A percentile compares a stretch with the other conserved stretches of the same genome.
phyloP scores from a whole-genome alignment of 495 filamentous ascomycete genomes.

The Penicillium egyptiacum region DNA sequence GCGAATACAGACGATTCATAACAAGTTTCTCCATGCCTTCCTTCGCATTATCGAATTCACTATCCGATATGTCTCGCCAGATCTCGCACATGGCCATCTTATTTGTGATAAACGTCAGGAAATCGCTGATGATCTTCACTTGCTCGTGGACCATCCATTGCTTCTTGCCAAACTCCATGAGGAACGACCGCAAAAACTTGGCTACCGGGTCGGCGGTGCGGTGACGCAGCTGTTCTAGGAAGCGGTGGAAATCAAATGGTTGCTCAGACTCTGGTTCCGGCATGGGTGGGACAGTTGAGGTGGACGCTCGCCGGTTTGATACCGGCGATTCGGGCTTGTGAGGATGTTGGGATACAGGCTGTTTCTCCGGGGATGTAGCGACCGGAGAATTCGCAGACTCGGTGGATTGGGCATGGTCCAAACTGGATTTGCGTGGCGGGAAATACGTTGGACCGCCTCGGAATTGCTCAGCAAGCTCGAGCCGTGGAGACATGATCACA shows the following conservation, averaged over 20 bases:
- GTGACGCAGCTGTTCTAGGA: conserved; percentile 91
- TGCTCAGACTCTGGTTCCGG: conserved; percentile 88
- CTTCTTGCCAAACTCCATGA: conserved; percentile 92
- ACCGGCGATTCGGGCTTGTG: conserved; percentile 34
- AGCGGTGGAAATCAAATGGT: conserved; percentile 97
- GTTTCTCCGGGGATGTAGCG: conserved; percentile 20
- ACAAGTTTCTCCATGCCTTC: conserved; percentile 99
- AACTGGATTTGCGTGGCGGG: conserved; percentile 79
- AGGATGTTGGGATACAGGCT: conserved; percentile 21
- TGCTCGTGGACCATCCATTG: conserved; percentile 99
- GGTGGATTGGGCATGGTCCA: conserved; percentile 59
- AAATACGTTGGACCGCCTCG: conserved; percentile 63
- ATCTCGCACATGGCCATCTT: conserved; percentile 99
- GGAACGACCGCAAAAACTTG: conserved; percentile 89
- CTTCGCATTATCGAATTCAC: conserved; percentile 95
- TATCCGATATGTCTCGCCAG: conserved; percentile 93
- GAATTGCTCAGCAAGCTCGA: conserved; percentile 71
- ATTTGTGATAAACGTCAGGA: conserved; percentile 94
- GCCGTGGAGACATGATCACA: conserved; percentile 78
- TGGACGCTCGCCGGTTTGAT: conserved; percentile 48
- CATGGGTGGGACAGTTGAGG: conserved; percentile 60
- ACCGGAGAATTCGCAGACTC: conserved; percentile 17
- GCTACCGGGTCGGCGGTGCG: conserved; percentile 96
- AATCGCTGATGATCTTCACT: conserved; percentile 97
- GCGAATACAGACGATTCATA: conserved; percentile 95